These are phyloP conservation scores for Citrullus mucosospermus DNA, from an alignment of 306 rosid genomes.

Conservation along the genomic window DNA sequence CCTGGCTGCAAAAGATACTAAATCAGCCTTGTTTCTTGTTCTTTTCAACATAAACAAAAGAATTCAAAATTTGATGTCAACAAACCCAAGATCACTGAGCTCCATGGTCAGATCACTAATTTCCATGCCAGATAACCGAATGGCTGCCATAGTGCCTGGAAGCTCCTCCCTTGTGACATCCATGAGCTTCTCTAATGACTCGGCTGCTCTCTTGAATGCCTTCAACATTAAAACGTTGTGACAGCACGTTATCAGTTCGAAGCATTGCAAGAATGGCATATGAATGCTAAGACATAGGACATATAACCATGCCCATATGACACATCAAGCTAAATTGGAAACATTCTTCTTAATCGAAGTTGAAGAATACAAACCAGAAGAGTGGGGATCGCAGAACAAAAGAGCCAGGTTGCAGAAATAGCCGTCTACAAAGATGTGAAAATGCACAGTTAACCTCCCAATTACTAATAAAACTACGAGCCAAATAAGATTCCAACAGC, in stretches of 20 bases:
- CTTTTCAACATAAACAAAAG: background rate
- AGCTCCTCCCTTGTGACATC: slow-evolving; percentile 81
- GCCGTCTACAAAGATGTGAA: slow-evolving; percentile 35
- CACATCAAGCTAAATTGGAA: background rate
- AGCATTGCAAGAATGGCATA: background rate
- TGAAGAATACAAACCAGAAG: slow-evolving; percentile 53
- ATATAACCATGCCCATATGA: background rate
- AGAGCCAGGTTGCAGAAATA: slow-evolving; percentile 70
- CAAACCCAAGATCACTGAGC: slow-evolving; percentile 79
- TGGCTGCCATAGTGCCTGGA: slow-evolving; percentile 81
- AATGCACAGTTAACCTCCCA: background rate
- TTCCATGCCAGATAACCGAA: slow-evolving; percentile 93
- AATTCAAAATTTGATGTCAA: slow-evolving; percentile 6
- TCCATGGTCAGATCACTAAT: slow-evolving; percentile 77
- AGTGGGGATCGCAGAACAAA: slow-evolving; percentile 77
- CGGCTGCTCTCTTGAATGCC: slow-evolving; percentile 92
- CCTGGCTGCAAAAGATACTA: slow-evolving; percentile 46
- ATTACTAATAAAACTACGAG: background rate
- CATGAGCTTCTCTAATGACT: slow-evolving; percentile 82
- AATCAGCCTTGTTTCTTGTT: background rate
- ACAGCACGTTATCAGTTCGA: background rate
- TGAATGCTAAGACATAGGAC: background rate
- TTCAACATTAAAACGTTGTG: slow-evolving; percentile 12
- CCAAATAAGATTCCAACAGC: background rate
- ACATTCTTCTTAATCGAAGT: background rate